Conservation (phyloP, 495 filamentous ascomycete genomes). For the Bryoglossum gracile region DNA sequence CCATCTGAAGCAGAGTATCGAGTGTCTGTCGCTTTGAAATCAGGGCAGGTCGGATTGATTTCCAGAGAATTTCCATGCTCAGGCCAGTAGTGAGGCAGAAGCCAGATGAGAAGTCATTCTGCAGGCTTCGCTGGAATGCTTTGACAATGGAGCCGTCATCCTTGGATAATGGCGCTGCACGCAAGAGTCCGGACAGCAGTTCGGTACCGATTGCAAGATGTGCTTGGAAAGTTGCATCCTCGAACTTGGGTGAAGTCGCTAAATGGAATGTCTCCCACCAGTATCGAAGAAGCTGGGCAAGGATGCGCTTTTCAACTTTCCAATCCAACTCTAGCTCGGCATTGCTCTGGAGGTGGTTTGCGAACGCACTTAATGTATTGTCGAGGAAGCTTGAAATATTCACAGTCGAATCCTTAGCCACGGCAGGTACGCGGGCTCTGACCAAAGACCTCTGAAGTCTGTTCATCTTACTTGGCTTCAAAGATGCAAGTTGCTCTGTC, state of each 20-base stretch:
- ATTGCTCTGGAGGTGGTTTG: slow-evolving; percentile 27
- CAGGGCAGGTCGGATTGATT: slow-evolving; percentile 52
- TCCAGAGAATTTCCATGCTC: slow-evolving; percentile 83
- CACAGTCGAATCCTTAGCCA: slow-evolving; percentile 58
- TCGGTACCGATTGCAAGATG: slow-evolving; percentile 33
- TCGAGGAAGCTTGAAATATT: slow-evolving; percentile 36
- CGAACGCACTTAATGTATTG: slow-evolving; percentile 26
- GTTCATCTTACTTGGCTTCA: slow-evolving; percentile 57
- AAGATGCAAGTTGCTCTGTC: slow-evolving; percentile 29
- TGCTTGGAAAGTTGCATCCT: slow-evolving; percentile 48
- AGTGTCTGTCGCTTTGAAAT: slow-evolving; percentile 30
- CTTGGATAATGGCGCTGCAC: background rate
- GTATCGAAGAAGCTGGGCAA: slow-evolving; percentile 44
- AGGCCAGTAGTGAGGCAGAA: slow-evolving; percentile 66
- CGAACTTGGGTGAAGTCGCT: slow-evolving; percentile 35
- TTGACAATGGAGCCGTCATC: background rate
- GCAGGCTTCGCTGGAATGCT: slow-evolving; percentile 4
- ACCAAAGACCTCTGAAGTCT: slow-evolving; percentile 62
- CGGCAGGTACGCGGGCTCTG: slow-evolving; percentile 46
- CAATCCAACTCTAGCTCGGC: slow-evolving; percentile 18
- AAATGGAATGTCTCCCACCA: slow-evolving; percentile 51
- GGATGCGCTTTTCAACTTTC: slow-evolving; percentile 23
- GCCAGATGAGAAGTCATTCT: slow-evolving; percentile 33
- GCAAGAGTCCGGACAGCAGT: slow-evolving; percentile 2
- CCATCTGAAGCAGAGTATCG: slow-evolving; percentile 52